Percentiles rank a stretch among this genome's conserved stretches.
Evolutionary conservation across 202 grass and related monocot genomes (phyloP).

Genomic region (Alloteropsis angusta): DNA sequence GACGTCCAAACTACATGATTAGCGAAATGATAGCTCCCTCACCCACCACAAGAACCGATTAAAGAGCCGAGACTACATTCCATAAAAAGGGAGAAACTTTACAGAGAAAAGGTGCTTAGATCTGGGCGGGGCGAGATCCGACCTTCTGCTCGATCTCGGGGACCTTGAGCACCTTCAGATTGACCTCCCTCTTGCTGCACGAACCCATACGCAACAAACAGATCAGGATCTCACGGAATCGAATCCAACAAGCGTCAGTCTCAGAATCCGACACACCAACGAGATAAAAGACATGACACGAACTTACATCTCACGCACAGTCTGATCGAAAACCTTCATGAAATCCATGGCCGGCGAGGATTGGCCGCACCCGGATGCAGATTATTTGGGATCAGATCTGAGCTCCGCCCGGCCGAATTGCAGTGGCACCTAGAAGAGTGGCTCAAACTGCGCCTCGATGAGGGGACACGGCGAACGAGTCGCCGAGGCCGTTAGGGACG

Average conservation of each 20-base stretch:
- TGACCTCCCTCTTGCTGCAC: constrained; percentile 95
- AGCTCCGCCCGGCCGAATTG: neutral
- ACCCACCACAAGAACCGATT: constrained; percentile 9
- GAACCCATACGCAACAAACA: neutral
- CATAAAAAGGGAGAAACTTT: neutral
- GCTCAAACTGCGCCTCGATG: neutral
- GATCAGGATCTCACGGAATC: constrained; percentile 19
- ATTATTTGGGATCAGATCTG: constrained; percentile 25
- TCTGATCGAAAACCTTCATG: constrained; percentile 97
- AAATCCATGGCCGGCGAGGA: constrained; percentile 62
- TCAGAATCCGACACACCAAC: neutral
- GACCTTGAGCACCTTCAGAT: constrained; percentile 99
- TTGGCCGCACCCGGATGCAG: neutral
- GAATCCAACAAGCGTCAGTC: neutral
- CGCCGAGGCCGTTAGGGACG: neutral
- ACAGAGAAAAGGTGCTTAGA: constrained; percentile 8
- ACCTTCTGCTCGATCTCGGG: constrained; percentile 99
- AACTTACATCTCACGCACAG: constrained; percentile 93
- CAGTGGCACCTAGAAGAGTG: constrained; percentile 1
- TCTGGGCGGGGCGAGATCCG: constrained; percentile 27
- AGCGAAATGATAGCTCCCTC: neutral
- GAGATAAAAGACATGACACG: neutral
- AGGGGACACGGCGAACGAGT: neutral
- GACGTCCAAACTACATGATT: neutral
- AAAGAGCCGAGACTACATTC: neutral